Percentiles rank a stretch among this genome's conserved stretches.
Conservation (phyloP, 1,284 basidiomycete genomes). For the Cutaneotrichosporon sp. region DNA sequence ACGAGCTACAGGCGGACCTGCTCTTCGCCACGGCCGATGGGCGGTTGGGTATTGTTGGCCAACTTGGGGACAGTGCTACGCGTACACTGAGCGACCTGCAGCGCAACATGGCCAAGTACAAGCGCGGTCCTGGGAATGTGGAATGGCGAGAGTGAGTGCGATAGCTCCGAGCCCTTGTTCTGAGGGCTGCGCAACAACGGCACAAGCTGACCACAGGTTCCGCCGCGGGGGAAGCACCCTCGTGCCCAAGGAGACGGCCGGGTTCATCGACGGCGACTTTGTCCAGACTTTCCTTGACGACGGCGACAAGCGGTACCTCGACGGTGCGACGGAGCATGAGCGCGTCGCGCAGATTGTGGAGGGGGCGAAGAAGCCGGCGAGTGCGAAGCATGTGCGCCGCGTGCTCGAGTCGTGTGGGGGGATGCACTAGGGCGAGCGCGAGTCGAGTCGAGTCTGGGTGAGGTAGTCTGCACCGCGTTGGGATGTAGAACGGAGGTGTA, state of each 20-base stretch:
- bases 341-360: slow-evolving; percentile 31
- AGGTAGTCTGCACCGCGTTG: too few relatives aligned
- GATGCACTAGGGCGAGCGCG: not conserved
- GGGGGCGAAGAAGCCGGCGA: slow-evolving; percentile 41
- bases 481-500: not conserved
- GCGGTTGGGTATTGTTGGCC: slow-evolving; percentile 72
- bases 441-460: too few relatives aligned
- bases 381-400: slow-evolving; percentile 21
- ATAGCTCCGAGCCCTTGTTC: too few relatives aligned
- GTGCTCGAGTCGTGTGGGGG: slow-evolving; percentile 28
- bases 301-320: not conserved
- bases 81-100: slow-evolving; percentile 72
- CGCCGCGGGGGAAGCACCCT: slow-evolving; percentile 62
- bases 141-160: slow-evolving; percentile 64
- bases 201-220: slow-evolving; percentile 57
- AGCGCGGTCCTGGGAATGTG: slow-evolving; percentile 62
- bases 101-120: slow-evolving; percentile 66
- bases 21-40: slow-evolving; percentile 79
- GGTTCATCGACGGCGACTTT: slow-evolving; percentile 89
- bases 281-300: slow-evolving; percentile 65
- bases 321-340: slow-evolving; percentile 25
- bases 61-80: slow-evolving; percentile 62
- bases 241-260: slow-evolving; percentile 59
- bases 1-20: slow-evolving; percentile 58
- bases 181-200: not conserved